Evolutionary conservation across 805 yeast species (phyloP).

Genomic region (Ogataea paradorogensis): DNA sequence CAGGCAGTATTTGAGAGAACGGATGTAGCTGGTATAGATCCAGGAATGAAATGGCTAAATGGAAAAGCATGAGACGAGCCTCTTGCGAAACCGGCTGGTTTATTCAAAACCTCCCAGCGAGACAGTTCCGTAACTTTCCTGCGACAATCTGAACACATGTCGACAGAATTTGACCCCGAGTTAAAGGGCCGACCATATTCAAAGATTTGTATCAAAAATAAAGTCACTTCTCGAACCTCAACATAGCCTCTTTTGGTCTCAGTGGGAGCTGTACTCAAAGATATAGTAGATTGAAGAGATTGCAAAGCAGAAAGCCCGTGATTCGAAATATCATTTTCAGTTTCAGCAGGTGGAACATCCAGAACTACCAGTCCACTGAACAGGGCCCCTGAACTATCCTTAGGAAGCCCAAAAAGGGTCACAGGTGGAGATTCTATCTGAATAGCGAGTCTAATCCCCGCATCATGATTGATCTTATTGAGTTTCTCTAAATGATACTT

Average conservation of each 20-base stretch:
- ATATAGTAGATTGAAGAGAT: constrained; percentile 24
- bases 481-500: constrained; percentile 26
- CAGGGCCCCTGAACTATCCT: constrained; percentile 81
- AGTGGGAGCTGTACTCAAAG: constrained; percentile 21
- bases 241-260: constrained; percentile 39
- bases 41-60: constrained; percentile 85
- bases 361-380: constrained; percentile 75
- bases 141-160: constrained; percentile 58
- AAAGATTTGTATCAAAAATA: constrained; percentile 71
- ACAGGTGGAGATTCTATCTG: constrained; percentile 89
- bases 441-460: constrained; percentile 45
- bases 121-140: constrained; percentile 61
- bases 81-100: constrained; percentile 52
- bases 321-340: neutral
- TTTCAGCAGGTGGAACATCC: constrained; percentile 38
- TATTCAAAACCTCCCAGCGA: constrained; percentile 79
- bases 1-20: constrained; percentile 53
- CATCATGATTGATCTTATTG: constrained; percentile 24
- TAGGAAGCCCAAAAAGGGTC: constrained; percentile 74
- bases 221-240: constrained; percentile 53
- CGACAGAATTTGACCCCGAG: constrained; percentile 47
- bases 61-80: constrained; percentile 83
- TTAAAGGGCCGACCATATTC: constrained; percentile 64
- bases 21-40: constrained; percentile 80
- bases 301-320: neutral